Evolutionary conservation across 352 stramenopile genomes (phyloP).

Genomic region (Plasmopara muralis): DNA sequence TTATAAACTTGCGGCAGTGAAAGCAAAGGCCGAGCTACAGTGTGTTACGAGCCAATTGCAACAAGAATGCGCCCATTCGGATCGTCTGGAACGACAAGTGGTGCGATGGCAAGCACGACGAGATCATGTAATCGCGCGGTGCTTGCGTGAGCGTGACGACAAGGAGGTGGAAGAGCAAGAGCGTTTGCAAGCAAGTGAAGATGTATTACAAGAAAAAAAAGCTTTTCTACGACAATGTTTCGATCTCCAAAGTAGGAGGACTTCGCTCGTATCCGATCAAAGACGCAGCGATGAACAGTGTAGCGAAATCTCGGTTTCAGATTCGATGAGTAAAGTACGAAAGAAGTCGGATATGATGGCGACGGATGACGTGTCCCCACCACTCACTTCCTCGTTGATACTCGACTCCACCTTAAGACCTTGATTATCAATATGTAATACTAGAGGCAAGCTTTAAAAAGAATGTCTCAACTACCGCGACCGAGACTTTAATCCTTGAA

Average conservation of each 20-base stretch:
- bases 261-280: too few species aligned
- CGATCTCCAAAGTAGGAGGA: background rate
- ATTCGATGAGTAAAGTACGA: background rate
- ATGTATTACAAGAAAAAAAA: slow-evolving; percentile 10
- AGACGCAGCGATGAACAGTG: too few species aligned
- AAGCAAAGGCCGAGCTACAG: slow-evolving; percentile 31
- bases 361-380: background rate
- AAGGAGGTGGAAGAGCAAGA: slow-evolving; percentile 6
- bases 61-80: slow-evolving; percentile 28
- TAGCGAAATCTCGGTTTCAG: too few species aligned
- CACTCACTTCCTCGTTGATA: background rate
- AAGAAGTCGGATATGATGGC: background rate
- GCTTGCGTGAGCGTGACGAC: slow-evolving; percentile 4
- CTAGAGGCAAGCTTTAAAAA: too few species aligned
- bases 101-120: slow-evolving; percentile 20
- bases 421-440: background rate
- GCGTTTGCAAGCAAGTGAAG: background rate
- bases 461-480: too few species aligned
- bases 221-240: slow-evolving; percentile 18
- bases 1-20: slow-evolving; percentile 29
- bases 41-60: slow-evolving; percentile 33
- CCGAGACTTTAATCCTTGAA: too few species aligned
- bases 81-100: slow-evolving; percentile 25
- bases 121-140: slow-evolving; percentile 13
- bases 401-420: background rate